Conservation (phyloP, 768 basidiomycete species). For the Hirschioporus abietinus region DNA sequence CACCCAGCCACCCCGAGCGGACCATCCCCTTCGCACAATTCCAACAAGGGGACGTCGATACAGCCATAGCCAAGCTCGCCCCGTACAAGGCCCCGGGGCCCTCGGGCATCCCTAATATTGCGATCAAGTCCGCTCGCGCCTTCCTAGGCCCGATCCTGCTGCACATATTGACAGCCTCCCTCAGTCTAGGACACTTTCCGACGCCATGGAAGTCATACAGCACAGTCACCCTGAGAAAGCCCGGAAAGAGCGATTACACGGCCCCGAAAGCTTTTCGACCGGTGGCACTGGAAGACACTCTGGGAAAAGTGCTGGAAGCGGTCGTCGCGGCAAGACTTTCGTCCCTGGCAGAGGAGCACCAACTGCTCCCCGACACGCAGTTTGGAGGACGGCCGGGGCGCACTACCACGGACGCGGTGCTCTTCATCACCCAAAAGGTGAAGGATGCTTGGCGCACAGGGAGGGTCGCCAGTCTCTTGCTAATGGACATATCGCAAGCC, state of each 20-base stretch:
- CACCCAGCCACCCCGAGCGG: neutral
- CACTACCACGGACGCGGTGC: slow-evolving; percentile 31
- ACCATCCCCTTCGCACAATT: neutral
- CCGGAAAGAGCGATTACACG: too few species aligned
- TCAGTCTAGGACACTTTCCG: slow-evolving; percentile 24
- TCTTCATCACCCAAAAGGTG: slow-evolving; percentile 13
- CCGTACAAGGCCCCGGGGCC: too few species aligned
- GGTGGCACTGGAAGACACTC: slow-evolving; percentile 30
- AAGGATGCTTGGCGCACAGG: slow-evolving; percentile 21
- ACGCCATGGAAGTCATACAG: slow-evolving; percentile 23
- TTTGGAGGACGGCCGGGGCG: slow-evolving; percentile 36
- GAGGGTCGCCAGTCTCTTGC: slow-evolving; percentile 31
- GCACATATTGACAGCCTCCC: slow-evolving; percentile 24
- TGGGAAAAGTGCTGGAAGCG: slow-evolving; percentile 24
- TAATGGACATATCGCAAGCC: slow-evolving; percentile 39
- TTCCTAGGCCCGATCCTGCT: slow-evolving; percentile 22
- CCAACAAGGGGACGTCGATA: neutral
- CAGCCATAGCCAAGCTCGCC: neutral
- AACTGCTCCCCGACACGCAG: slow-evolving; percentile 29
- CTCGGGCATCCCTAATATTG: slow-evolving; percentile 26
- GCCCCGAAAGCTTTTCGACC: slow-evolving; percentile 30
- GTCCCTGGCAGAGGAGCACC: slow-evolving; percentile 22
- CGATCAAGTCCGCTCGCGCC: slow-evolving; percentile 23
- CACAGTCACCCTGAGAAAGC: slow-evolving; percentile 30
- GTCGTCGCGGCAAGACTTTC: slow-evolving; percentile 20